Percentiles rank a stretch among this genome's conserved stretches.
Evolutionary conservation across 768 basidiomycete species (phyloP).

Genomic region (Clitopilus hobsonii): DNA sequence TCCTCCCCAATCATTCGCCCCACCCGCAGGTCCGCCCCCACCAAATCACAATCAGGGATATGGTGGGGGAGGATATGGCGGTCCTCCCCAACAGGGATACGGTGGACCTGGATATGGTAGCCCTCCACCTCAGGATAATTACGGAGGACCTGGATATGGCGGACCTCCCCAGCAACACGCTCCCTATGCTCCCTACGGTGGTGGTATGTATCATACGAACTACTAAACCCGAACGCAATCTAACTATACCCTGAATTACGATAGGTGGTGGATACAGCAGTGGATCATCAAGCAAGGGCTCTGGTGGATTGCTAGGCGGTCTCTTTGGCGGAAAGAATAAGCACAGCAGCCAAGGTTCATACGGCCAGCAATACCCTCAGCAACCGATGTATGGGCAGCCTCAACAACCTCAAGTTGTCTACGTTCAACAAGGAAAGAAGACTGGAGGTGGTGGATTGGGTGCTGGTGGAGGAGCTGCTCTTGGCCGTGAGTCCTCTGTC

Average conservation of each 20-base stretch:
- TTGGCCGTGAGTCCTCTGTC: conserved; percentile 3
- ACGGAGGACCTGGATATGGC: conserved; percentile 15
- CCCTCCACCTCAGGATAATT: conserved; percentile 18
- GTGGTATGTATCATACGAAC: no score
- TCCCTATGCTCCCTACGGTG: not conserved
- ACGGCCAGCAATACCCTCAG: conserved; percentile 13
- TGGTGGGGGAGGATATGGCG: conserved; percentile 6
- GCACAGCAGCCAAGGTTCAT: conserved; percentile 10
- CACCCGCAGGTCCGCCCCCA: conserved; percentile 45
- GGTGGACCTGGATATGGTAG: conserved; percentile 22
- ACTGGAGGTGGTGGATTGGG: conserved; percentile 8
- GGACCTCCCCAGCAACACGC: conserved; percentile 9
- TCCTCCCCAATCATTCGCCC: conserved; percentile 29
- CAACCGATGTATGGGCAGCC: conserved; percentile 18
- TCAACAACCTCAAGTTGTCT: not conserved
- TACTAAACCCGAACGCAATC: no score
- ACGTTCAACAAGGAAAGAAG: not conserved
- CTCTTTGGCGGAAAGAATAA: conserved; percentile 12
- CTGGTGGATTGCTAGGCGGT: conserved; percentile 13
- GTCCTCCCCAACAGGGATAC: conserved; percentile 8
- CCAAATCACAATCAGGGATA: conserved; percentile 21
- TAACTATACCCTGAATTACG: not conserved
- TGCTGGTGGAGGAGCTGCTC: conserved; percentile 2
- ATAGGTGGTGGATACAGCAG: not conserved
- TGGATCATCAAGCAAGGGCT: not conserved